Conservation (phyloP, 202 grass and related monocot genomes). For the Zizania palustris region DNA sequence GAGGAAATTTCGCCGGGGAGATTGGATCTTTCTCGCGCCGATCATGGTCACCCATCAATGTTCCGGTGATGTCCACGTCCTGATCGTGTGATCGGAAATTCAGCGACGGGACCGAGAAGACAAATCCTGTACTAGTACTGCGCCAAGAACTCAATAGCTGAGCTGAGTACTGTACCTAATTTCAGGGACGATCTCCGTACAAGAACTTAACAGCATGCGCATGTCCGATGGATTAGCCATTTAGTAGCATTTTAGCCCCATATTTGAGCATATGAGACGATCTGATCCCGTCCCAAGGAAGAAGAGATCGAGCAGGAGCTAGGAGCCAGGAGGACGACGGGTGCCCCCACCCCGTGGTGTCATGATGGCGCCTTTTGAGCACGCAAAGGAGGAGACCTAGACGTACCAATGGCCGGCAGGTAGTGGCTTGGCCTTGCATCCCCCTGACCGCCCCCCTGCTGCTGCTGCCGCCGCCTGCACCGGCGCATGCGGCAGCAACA, state of each 20-base stretch:
- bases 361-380: constrained; percentile 48
- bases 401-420: constrained; percentile 3
- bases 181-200: background rate
- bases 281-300: constrained; percentile 11
- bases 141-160: background rate
- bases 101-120: no score
- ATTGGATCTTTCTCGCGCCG: background rate
- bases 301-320: background rate
- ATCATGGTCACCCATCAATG: background rate
- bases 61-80: background rate
- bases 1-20: background rate
- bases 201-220: no score
- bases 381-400: background rate
- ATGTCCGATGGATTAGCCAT: background rate
- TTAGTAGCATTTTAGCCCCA: no score
- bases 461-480: background rate
- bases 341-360: background rate
- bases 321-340: no score
- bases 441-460: background rate
- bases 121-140: background rate
- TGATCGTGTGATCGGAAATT: background rate
- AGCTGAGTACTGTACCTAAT: background rate
- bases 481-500: background rate
- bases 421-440: background rate
- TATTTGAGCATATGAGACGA: background rate